Conservation (phyloP, 306 rosid genomes). For the Lotus japonicus region DNA sequence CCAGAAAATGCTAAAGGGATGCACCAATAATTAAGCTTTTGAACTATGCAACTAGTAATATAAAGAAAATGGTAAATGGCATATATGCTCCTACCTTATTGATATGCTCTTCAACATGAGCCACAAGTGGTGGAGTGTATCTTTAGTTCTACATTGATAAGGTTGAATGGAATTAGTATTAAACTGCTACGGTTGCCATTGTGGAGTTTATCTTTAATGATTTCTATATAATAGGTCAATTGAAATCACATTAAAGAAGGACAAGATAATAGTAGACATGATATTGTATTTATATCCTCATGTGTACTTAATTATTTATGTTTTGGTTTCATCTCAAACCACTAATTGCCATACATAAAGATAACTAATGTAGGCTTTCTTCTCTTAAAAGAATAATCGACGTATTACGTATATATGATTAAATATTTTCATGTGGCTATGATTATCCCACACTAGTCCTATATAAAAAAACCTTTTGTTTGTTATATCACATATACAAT, state of each 20-base stretch:
- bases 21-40: conserved; percentile 5
- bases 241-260: neutral
- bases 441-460: neutral
- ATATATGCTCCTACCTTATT: neutral
- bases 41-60: conserved; percentile 10
- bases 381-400: conserved; percentile 1
- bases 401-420: conserved; percentile 16
- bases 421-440: conserved; percentile 28
- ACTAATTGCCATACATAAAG: neutral
- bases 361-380: conserved; percentile 7
- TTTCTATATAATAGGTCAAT: conserved; percentile 20
- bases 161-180: conserved; percentile 12
- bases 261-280: neutral
- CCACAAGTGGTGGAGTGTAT: conserved; percentile 13
- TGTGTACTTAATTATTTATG: neutral
- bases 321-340: conserved; percentile 14
- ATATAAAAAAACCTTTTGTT: conserved; percentile 19
- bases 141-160: conserved; percentile 16
- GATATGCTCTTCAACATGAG: conserved; percentile 6
- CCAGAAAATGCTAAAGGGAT: neutral
- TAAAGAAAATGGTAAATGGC: neutral
- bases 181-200: conserved; percentile 17
- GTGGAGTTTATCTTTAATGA: conserved; percentile 6
- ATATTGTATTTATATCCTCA: conserved; percentile 26
- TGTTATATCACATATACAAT: neutral